These are phyloP conservation scores for Tylopilus rubrobrunneus DNA, from an alignment of 768 basidiomycete species.

Conservation along the genomic window DNA sequence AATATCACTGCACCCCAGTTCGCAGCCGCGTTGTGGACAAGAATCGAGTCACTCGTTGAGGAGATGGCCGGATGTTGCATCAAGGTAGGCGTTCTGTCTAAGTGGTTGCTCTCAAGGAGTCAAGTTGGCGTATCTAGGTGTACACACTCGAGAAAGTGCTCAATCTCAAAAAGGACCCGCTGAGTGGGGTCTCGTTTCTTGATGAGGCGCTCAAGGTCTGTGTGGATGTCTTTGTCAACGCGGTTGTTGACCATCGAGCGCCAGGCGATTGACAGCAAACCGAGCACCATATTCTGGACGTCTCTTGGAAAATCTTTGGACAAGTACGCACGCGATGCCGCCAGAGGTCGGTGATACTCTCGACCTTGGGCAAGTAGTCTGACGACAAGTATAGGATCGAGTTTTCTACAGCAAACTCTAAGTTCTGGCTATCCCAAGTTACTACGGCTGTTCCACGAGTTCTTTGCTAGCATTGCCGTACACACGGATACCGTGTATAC, in stretches of 20 bases:
- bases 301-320: constrained; percentile 78
- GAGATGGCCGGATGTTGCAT: constrained; percentile 90
- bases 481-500: constrained; percentile 94
- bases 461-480: constrained; percentile 92
- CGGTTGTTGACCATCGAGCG: constrained; percentile 1
- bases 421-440: constrained; percentile 83
- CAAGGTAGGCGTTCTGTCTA: constrained; percentile 48
- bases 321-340: constrained; percentile 73
- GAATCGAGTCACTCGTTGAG: constrained; percentile 74
- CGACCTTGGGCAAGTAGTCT: background rate
- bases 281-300: constrained; percentile 89
- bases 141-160: constrained; percentile 95
- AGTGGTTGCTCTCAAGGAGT: background rate
- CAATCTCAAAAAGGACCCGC: constrained; percentile 79
- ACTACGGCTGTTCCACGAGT: constrained; percentile 90
- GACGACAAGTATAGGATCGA: constrained; percentile 55
- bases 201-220: constrained; percentile 91
- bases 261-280: constrained; percentile 87
- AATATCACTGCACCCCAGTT: constrained; percentile 85
- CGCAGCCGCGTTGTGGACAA: constrained; percentile 48
- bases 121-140: constrained; percentile 47
- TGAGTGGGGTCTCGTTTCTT: constrained; percentile 73
- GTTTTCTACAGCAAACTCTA: constrained; percentile 88
- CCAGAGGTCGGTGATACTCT: constrained; percentile 53
- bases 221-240: background rate